These are phyloP conservation scores for Phoma sp. DNA, from an alignment of 2,329 filamentous ascomycete genomes.

Conservation along the genomic window DNA sequence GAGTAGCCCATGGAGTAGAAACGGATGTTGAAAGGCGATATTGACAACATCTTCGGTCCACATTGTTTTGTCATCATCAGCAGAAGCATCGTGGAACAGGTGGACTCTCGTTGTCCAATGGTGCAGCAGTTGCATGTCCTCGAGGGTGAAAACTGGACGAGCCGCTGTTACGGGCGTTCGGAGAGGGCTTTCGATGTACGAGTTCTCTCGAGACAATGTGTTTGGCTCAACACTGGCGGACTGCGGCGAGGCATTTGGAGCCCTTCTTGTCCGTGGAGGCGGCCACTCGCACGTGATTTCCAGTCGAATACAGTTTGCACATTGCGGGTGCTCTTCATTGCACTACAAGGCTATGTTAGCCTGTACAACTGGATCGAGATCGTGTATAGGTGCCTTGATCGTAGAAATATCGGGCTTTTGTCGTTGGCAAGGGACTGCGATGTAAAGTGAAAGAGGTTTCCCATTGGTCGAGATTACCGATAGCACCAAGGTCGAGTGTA, in stretches of 20 bases:
- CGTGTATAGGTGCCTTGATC: neutral
- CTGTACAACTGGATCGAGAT: neutral
- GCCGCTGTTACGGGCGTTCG: conserved; percentile 11
- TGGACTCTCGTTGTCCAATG: conserved; percentile 36
- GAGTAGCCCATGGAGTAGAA: conserved; percentile 39
- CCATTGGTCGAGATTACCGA: neutral
- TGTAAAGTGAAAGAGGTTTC: neutral
- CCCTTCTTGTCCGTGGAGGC: neutral
- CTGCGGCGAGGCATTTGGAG: neutral
- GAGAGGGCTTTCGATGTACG: conserved; percentile 21
- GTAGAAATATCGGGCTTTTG: neutral
- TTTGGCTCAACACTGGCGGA: neutral
- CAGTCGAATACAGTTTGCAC: conserved; percentile 39
- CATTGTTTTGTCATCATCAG: conserved; percentile 11
- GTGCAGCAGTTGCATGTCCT: conserved; percentile 38
- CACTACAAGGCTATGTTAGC: conserved; percentile 25
- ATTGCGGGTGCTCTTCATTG: conserved; percentile 40
- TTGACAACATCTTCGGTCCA: conserved; percentile 33
- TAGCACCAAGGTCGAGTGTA: neutral
- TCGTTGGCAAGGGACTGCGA: neutral
- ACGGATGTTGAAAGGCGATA: conserved; percentile 34
- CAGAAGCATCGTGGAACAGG: conserved; percentile 24
- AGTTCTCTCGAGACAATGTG: conserved; percentile 10
- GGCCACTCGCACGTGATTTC: conserved; percentile 40
- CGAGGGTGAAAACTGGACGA: conserved; percentile 2